Conservation (phyloP, 148 eudicot species). For the Fagopyrum esculentum region DNA sequence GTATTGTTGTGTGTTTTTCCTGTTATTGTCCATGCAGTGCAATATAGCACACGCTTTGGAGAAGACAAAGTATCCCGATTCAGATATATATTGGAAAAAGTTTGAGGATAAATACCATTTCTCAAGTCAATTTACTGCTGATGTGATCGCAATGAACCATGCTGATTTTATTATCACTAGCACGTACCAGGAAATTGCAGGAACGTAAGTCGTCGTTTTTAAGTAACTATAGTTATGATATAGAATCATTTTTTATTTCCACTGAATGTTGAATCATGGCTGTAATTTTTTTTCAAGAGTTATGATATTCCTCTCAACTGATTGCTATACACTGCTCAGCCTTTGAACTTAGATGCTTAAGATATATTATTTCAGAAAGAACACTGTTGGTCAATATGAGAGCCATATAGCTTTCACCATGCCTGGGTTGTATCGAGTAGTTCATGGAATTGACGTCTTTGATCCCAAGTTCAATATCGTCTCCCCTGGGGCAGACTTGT, state of each 20-base stretch:
- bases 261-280: too few species aligned
- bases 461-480: slow-evolving; percentile 98
- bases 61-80: slow-evolving; percentile 98
- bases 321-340: neutral
- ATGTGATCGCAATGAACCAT: slow-evolving; percentile 84
- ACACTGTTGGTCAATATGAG: slow-evolving; percentile 95
- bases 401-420: slow-evolving; percentile 88
- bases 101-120: slow-evolving; percentile 92
- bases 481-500: slow-evolving; percentile 91
- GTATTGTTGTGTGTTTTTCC: neutral
- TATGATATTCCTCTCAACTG: neutral
- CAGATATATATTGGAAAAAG: slow-evolving; percentile 86
- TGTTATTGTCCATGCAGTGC: slow-evolving; percentile 42
- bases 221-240: neutral
- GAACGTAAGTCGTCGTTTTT: slow-evolving; percentile 59
- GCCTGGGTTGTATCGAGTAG: slow-evolving; percentile 88
- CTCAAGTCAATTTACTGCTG: slow-evolving; percentile 97
- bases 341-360: neutral
- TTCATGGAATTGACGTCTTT: slow-evolving; percentile 92
- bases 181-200: slow-evolving; percentile 98
- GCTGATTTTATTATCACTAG: slow-evolving; percentile 98
- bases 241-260: neutral
- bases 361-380: slow-evolving; percentile 52
- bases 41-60: slow-evolving; percentile 96
- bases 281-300: neutral